Evolutionary conservation across 164 flowering plant species (phyloP).

Genomic region (Tinospora cordifolia): DNA sequence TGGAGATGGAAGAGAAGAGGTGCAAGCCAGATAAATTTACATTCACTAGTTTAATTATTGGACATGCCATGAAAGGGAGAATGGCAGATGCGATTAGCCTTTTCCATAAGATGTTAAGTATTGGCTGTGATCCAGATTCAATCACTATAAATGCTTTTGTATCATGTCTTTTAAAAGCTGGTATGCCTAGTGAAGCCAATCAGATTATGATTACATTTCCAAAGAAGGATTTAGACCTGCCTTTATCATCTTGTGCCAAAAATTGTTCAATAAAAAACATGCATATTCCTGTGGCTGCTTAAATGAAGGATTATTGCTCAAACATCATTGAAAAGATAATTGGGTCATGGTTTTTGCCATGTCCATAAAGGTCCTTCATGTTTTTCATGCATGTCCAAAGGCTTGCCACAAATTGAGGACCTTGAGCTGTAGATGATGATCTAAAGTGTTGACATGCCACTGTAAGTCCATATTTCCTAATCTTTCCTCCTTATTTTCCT

Average conservation of each 20-base stretch:
- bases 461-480: background rate
- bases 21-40: slow-evolving; percentile 71
- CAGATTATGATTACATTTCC: slow-evolving; percentile 29
- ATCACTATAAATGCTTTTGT: slow-evolving; percentile 50
- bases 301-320: background rate
- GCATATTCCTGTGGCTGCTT: slow-evolving; percentile 55
- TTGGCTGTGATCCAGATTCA: slow-evolving; percentile 59
- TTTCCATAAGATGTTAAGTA: slow-evolving; percentile 55
- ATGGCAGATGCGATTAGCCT: slow-evolving; percentile 61
- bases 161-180: slow-evolving; percentile 75
- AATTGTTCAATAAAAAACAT: slow-evolving; percentile 18
- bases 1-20: slow-evolving; percentile 65
- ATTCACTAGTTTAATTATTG: slow-evolving; percentile 81
- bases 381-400: background rate
- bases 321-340: background rate
- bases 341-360: background rate
- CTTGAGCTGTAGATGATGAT: background rate
- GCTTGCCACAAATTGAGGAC: background rate
- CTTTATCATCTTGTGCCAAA: slow-evolving; percentile 24
- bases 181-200: slow-evolving; percentile 77
- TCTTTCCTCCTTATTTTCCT: background rate
- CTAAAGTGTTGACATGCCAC: background rate
- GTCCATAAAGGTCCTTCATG: background rate
- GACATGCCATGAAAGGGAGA: slow-evolving; percentile 94
- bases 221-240: slow-evolving; percentile 22